These are phyloP conservation scores for Lonicera japonica DNA, from an alignment of 129 eudicot species.

Conservation along the genomic window DNA sequence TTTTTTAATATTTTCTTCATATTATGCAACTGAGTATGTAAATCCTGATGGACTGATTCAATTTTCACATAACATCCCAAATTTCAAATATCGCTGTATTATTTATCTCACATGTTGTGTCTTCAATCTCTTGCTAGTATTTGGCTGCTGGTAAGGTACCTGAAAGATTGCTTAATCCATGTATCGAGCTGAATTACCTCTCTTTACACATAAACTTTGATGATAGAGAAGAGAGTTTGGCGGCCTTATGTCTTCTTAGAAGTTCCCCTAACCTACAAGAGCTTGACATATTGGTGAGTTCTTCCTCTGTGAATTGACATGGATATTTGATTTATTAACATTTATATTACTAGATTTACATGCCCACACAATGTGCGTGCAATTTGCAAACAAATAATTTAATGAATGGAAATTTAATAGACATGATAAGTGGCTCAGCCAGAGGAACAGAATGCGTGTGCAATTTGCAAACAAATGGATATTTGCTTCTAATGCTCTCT, in stretches of 20 bases:
- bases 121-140: constrained; percentile 35
- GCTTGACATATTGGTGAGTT: constrained; percentile 76
- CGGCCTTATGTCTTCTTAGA: constrained; percentile 81
- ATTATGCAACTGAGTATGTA: background rate
- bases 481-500: too few species aligned
- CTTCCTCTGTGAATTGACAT: background rate
- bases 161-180: constrained; percentile 57
- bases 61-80: background rate
- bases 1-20: background rate
- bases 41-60: background rate
- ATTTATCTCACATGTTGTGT: constrained; percentile 6
- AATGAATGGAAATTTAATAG: too few species aligned
- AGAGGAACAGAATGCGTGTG: too few species aligned
- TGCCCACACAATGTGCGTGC: too few species aligned
- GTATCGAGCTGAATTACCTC: constrained; percentile 62
- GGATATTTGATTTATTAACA: too few species aligned
- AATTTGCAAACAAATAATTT: too few species aligned
- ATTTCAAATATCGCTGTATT: constrained; percentile 3
- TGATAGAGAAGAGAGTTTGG: constrained; percentile 59
- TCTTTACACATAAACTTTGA: constrained; percentile 70
- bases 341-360: too few species aligned
- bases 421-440: too few species aligned
- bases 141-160: constrained; percentile 74
- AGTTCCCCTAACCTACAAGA: constrained; percentile 87
- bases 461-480: too few species aligned